Evolutionary conservation across 1,139 yeast genomes (phyloP), one percentile per base, ranked within the genome.

Genomic region (Candida sanyaensis): DNA sequence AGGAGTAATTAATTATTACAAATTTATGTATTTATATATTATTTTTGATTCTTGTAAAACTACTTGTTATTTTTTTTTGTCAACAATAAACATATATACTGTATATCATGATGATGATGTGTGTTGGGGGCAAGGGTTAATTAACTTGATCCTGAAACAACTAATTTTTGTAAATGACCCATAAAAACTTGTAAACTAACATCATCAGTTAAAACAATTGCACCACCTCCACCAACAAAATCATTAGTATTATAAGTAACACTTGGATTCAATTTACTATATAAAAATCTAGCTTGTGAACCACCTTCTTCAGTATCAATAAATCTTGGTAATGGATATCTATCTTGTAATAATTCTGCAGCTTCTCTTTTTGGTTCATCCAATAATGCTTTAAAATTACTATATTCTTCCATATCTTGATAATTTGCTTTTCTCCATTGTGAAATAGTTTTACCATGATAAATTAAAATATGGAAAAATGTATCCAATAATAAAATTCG

Each of bases 291-390:
- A 2, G 98, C 98, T 74, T 93, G 99, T 28, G 97, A 91, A 46
- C 97, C 97, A 62, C 98, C 97, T 60, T 91, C 97, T 65, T 92
- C 97, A 47, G 97, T 91, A 60, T 92, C 97, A 58, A 92, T 90
- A 42, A 61, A 93, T 71, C 98, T 83, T 44, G 99, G 99, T 62
- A 93, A 78, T 60, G 99, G 99, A 83, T 90, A 93, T 68, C 99
- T 83, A 64, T 93, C 98, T 32, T 88, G 84, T 62, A 93, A 81
- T 55, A 93, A 76, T 57, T 88, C 92, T 5, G 96, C 95, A 28
- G 97, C 98, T 69, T 93, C 99, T 51, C 82, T 81, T 62, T 90
- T 86, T 45, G 99, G 97, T 54, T 88, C 95, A 50, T 88, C 95
- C 59, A 93, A 81, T 65, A 93, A 80, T 50, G 81, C 83, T 67